phyloP scores from a whole-genome alignment of 106 monocot species.

The Phalaenopsis equestris region DNA sequence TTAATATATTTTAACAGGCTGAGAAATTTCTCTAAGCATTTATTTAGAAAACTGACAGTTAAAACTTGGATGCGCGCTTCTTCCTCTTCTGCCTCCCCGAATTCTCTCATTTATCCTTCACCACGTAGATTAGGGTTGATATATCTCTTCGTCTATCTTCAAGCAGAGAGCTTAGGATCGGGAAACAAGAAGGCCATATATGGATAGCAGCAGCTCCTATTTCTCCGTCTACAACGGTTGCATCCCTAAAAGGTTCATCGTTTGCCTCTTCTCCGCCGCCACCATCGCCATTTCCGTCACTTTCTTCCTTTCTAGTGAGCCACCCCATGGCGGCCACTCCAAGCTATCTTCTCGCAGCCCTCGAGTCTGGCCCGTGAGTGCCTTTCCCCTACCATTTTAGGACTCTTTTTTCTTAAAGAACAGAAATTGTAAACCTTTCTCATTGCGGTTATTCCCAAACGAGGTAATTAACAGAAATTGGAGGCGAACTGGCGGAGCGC shows the following conservation, averaged over 20 bases:
- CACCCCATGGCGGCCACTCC: background rate
- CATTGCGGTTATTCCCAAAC: background rate
- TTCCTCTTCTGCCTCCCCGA: background rate
- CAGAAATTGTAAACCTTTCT: background rate
- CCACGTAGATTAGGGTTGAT: background rate
- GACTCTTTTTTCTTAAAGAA: background rate
- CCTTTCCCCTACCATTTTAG: background rate
- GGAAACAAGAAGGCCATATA: background rate
- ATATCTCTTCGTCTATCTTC: background rate
- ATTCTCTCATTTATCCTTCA: background rate
- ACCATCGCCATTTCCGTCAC: slow-evolving; percentile 40
- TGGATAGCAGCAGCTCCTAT: background rate
- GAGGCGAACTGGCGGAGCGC: slow-evolving; percentile 56
- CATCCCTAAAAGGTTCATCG: slow-evolving; percentile 32
- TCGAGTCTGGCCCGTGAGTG: slow-evolving; percentile 69
- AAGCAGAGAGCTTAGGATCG: background rate
- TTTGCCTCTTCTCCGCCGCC: slow-evolving; percentile 37
- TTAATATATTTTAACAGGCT: background rate
- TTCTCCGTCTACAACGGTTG: background rate
- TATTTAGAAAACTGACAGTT: background rate
- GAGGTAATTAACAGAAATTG: slow-evolving; percentile 32
- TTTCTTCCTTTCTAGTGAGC: slow-evolving; percentile 33
- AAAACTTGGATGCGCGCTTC: background rate
- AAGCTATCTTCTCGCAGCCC: slow-evolving; percentile 17
- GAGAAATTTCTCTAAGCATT: background rate